Conservation (phyloP, 257 asterid species). For the Knoxia roxburghii region DNA sequence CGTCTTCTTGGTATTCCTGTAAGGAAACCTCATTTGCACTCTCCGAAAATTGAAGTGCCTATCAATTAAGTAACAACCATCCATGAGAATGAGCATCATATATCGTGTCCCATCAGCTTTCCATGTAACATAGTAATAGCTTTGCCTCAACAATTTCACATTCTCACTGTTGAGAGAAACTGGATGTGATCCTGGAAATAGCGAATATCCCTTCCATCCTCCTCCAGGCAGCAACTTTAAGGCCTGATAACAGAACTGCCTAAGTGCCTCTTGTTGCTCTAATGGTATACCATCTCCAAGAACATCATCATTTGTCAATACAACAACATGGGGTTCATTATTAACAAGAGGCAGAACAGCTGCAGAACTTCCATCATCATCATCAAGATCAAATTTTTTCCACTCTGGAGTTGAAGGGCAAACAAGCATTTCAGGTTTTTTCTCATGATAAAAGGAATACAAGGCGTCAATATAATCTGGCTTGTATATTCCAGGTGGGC, state of each 20-base stretch:
- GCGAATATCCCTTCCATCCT: conserved; percentile 58
- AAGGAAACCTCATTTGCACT: conserved; percentile 97
- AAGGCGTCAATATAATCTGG: conserved; percentile 82
- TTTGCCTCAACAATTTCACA: conserved; percentile 82
- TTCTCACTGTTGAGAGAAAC: conserved; percentile 93
- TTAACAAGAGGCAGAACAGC: conserved; percentile 45
- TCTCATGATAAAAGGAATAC: conserved; percentile 88
- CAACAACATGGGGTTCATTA: conserved; percentile 40
- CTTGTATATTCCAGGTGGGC: conserved; percentile 97
- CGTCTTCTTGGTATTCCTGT: conserved; percentile 58
- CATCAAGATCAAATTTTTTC: conserved; percentile 92
- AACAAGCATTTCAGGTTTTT: conserved; percentile 64
- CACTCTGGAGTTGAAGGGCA: conserved; percentile 93
- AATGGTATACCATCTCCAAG: conserved; percentile 80
- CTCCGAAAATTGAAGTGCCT: conserved; percentile 85
- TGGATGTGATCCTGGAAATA: conserved; percentile 99
- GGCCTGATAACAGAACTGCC: conserved; percentile 73
- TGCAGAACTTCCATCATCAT: conserved; percentile 66
- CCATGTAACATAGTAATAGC: conserved; percentile 97
- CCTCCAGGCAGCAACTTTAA: conserved; percentile 57
- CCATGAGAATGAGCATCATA: conserved; percentile 96
- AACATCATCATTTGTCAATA: conserved; percentile 76
- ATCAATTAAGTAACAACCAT: conserved; percentile 92
- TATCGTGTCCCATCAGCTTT: conserved; percentile 99
- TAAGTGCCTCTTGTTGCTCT: conserved; percentile 66